Conservation (phyloP, 164 flowering plant genomes). For the Hamamelis virginiana region DNA sequence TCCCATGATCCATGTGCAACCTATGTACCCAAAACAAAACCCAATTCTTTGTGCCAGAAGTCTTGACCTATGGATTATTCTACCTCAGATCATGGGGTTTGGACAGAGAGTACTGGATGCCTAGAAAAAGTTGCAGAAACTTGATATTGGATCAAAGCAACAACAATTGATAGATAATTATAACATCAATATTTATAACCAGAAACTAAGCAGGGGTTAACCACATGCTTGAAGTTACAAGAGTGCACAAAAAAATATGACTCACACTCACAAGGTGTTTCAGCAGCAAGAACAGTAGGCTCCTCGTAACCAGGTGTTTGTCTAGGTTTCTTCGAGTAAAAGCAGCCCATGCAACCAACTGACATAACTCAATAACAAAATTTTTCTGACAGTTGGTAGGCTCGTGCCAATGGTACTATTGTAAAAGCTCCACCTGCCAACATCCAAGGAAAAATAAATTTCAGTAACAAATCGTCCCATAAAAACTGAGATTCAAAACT, state of each 20-base stretch:
- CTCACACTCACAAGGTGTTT: constrained; percentile 60
- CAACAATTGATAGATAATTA: not conserved
- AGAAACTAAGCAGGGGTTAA: not conserved
- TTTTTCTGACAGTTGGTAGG: not conserved
- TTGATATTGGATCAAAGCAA: not conserved
- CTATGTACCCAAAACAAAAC: too few species aligned
- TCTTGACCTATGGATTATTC: too few species aligned
- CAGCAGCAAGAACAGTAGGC: constrained; percentile 70
- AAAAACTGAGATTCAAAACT: too few species aligned
- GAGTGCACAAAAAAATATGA: not conserved
- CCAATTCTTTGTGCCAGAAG: too few species aligned
- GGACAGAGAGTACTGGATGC: too few species aligned
- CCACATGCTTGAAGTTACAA: not conserved
- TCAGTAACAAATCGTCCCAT: not conserved
- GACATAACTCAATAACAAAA: not conserved
- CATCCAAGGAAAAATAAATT: not conserved
- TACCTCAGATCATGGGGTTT: too few species aligned
- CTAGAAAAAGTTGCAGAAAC: not conserved
- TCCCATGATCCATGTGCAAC: too few species aligned
- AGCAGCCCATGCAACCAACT: constrained; percentile 45
- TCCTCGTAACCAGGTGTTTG: constrained; percentile 63
- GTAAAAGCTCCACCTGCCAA: not conserved
- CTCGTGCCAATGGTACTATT: not conserved
- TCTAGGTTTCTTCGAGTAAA: constrained; percentile 38
- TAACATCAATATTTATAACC: not conserved